Percentiles rank a stretch among this genome's conserved stretches.
phyloP scores from a whole-genome alignment of 2,329 filamentous ascomycete species.

The Dactylellina parvicollis region DNA sequence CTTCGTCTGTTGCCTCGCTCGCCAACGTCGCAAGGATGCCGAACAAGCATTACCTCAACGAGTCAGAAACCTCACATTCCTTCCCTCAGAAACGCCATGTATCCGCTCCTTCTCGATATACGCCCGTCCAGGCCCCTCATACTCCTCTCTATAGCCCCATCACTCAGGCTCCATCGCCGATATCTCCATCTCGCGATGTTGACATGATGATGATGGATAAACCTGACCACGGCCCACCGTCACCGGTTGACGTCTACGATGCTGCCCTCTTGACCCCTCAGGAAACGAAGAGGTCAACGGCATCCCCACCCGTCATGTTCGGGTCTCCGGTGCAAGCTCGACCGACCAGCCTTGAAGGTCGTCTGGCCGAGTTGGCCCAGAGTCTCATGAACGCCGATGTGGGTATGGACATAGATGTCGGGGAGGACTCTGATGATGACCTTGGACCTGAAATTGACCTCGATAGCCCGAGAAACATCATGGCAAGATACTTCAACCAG shows the following conservation, averaged over 20 bases:
- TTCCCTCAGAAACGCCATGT: slow-evolving; percentile 53
- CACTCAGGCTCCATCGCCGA: slow-evolving; percentile 51
- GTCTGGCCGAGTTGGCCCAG: slow-evolving; percentile 36
- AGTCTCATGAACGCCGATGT: slow-evolving; percentile 9
- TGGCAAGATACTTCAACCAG: slow-evolving; percentile 35
- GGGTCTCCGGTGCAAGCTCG: slow-evolving; percentile 37
- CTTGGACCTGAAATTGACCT: slow-evolving; percentile 7
- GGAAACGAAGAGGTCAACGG: slow-evolving; percentile 52
- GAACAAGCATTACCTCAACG: slow-evolving; percentile 49
- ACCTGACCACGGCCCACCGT: slow-evolving; percentile 12
- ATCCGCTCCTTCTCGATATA: slow-evolving; percentile 50
- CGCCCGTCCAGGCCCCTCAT: slow-evolving; percentile 37
- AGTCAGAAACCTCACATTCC: slow-evolving; percentile 28
- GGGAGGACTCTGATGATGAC: slow-evolving; percentile 40
- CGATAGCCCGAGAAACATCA: slow-evolving; percentile 18
- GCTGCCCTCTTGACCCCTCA: slow-evolving; percentile 46
- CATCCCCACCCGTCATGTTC: slow-evolving; percentile 48
- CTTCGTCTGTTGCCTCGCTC: slow-evolving; percentile 1
- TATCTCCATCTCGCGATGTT: slow-evolving; percentile 46
- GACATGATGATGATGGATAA: slow-evolving; percentile 50
- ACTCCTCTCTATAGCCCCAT: slow-evolving; percentile 50
- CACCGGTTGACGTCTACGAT: slow-evolving; percentile 43
- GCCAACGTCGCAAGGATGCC: slow-evolving; percentile 36
- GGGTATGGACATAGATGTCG: slow-evolving; percentile 27
- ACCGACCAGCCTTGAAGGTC: slow-evolving; percentile 43